These are phyloP conservation scores for Naegleria fowleri DNA, from an alignment of 208 protist genomes.

Conservation along the genomic window DNA sequence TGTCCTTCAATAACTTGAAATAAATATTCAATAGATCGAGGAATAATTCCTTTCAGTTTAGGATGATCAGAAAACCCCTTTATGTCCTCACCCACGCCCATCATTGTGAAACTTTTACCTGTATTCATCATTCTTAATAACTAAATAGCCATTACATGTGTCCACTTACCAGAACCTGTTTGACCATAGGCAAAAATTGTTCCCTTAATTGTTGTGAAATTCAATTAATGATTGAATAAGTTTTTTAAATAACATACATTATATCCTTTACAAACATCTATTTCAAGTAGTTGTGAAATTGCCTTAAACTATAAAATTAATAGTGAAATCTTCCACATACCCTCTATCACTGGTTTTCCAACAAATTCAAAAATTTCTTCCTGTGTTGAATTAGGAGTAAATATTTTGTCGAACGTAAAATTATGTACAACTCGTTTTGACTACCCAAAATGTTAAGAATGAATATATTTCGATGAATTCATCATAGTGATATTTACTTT, in stretches of 20 bases:
- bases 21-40: slow-evolving; percentile 77
- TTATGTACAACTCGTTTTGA: background rate
- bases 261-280: background rate
- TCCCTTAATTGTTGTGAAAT: slow-evolving; percentile 28
- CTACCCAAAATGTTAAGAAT: background rate
- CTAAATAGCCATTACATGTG: background rate
- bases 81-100: slow-evolving; percentile 31
- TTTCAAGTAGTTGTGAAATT: background rate
- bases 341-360: slow-evolving; percentile 71
- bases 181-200: slow-evolving; percentile 69
- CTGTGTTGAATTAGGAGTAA: slow-evolving; percentile 40
- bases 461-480: background rate
- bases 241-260: background rate
- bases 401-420: background rate
- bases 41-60: slow-evolving; percentile 72
- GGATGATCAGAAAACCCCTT: slow-evolving; percentile 31
- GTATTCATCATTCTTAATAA: no score
- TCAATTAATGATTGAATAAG: background rate
- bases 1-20: slow-evolving; percentile 69
- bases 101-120: slow-evolving; percentile 69
- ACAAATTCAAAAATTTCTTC: slow-evolving; percentile 69
- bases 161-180: slow-evolving; percentile 39
- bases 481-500: background rate
- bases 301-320: no score
- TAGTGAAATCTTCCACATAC: no score